Evolutionary conservation across 768 basidiomycete species (phyloP), one percentile per base, ranked within the genome.

Genomic region (Suillus occidentalis): DNA sequence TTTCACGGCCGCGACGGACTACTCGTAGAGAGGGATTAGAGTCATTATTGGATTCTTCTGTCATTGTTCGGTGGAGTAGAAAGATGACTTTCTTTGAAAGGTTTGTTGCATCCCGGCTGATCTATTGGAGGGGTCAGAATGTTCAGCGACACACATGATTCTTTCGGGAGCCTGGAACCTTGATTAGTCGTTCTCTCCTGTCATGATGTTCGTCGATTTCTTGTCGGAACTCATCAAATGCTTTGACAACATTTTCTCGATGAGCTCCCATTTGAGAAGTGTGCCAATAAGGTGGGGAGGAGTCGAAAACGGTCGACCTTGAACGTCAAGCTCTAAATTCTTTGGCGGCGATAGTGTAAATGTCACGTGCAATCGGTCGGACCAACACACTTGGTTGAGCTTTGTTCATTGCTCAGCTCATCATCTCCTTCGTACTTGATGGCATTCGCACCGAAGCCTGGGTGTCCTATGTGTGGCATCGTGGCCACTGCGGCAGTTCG

Each of bases 41-140:
- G 43, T 72, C 70, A 2, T 73, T 68, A 61, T 70, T 60, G 20
- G 72, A 73, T 18, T 80, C 79, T 62, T 84, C 83, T 42, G 79
- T 81, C 68, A 83, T 77, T 65, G 89, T 79, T 59, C 95, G 90
- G 72, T 98, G 97, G 5, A 98, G 82, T 47, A 94, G 87, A 73
- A 99, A 99, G 67, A 99, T 98, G 68, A 88, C 82, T 78, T 94
- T 96, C 77, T 99, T 99, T 60, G 95, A 94, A 42, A 92, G 82
- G 69, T 89, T 92, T 31, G 96, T 98, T 60, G 94, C 85, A 77
- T 97, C 95, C 42, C 97, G 88, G 72, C 88, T 90, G 45, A 85
- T 83, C 92, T 94, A 74, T 53, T 56, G 39, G 50, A 20, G 9
- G 34, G 28, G 60, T 64, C 37, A 49, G 61, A 61, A 50, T 57